phyloP scores from a whole-genome alignment of 2,329 filamentous ascomycete genomes.

The Blastomyces parvus region DNA sequence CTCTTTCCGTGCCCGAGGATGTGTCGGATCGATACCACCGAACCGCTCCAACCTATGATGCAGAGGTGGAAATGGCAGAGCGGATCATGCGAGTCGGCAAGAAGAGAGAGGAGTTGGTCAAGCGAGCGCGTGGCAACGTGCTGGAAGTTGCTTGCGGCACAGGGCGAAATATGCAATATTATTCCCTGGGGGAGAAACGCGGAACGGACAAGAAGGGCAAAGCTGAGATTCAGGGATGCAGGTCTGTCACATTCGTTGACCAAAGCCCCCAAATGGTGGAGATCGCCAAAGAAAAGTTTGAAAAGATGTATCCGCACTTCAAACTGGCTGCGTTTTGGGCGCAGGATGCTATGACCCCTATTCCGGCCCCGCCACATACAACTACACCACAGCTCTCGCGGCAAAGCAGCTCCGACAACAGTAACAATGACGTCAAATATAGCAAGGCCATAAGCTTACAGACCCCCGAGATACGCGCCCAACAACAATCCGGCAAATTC shows the following conservation, averaged over 20 bases:
- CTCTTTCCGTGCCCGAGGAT: constrained; percentile 30
- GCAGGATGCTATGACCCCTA: constrained; percentile 29
- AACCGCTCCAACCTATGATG: constrained; percentile 37
- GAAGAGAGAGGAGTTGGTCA: constrained; percentile 35
- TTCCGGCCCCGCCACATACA: constrained; percentile 10
- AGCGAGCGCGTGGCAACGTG: constrained; percentile 37
- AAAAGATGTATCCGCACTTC: constrained; percentile 26
- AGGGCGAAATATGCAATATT: constrained; percentile 40
- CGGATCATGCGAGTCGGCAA: constrained; percentile 33
- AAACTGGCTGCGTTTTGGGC: constrained; percentile 26
- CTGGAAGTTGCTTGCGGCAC: constrained; percentile 44
- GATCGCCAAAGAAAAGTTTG: constrained; percentile 37
- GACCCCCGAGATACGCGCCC: neutral
- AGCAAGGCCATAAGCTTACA: neutral
- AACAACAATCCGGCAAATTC: constrained; percentile 22
- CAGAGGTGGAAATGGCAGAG: constrained; percentile 38
- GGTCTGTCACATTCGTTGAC: constrained; percentile 40
- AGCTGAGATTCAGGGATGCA: constrained; percentile 27
- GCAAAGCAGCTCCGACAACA: neutral
- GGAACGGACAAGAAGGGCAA: constrained; percentile 26
- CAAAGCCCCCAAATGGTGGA: constrained; percentile 41
- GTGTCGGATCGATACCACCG: constrained; percentile 40
- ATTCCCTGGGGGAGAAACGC: constrained; percentile 32
- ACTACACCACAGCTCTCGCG: neutral
- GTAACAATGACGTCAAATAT: neutral